phyloP scores from a whole-genome alignment of 768 basidiomycete genomes.

The Brasilioporus rufonigricans region DNA sequence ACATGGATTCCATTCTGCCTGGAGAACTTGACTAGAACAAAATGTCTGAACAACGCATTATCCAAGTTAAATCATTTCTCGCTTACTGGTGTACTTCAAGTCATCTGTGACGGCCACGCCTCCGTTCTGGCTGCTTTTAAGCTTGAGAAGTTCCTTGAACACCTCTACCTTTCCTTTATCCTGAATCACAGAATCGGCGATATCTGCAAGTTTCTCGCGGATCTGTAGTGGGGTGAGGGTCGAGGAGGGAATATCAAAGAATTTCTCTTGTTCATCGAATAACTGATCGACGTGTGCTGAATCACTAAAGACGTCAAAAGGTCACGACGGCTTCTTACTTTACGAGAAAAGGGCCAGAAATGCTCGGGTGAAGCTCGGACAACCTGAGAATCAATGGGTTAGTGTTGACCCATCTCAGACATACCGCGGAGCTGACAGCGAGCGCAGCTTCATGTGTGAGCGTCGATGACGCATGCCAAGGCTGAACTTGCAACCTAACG shows the following conservation, averaged over 20 bases:
- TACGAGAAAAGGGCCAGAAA: slow-evolving; percentile 77
- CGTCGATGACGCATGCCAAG: slow-evolving; percentile 78
- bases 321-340: slow-evolving; percentile 38
- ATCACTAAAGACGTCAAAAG: background rate
- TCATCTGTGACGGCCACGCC: slow-evolving; percentile 82
- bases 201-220: slow-evolving; percentile 65
- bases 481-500: slow-evolving; percentile 69
- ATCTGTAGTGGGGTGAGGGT: slow-evolving; percentile 67
- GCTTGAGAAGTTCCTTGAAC: slow-evolving; percentile 60
- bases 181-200: slow-evolving; percentile 56
- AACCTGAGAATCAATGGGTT: slow-evolving; percentile 42
- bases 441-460: slow-evolving; percentile 79
- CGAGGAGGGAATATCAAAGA: slow-evolving; percentile 72
- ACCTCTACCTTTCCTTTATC: slow-evolving; percentile 42
- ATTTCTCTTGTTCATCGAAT: slow-evolving; percentile 74
- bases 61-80: background rate
- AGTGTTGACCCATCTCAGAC: background rate
- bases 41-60: background rate
- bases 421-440: slow-evolving; percentile 48
- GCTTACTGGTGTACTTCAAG: slow-evolving; percentile 84
- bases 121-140: slow-evolving; percentile 69
- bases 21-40: slow-evolving; percentile 73
- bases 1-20: slow-evolving; percentile 93
- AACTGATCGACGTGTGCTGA: slow-evolving; percentile 43
- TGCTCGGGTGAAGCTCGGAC: slow-evolving; percentile 67